phyloP scores from a whole-genome alignment of 2,329 filamentous ascomycete species.

The Alternaria alternata region DNA sequence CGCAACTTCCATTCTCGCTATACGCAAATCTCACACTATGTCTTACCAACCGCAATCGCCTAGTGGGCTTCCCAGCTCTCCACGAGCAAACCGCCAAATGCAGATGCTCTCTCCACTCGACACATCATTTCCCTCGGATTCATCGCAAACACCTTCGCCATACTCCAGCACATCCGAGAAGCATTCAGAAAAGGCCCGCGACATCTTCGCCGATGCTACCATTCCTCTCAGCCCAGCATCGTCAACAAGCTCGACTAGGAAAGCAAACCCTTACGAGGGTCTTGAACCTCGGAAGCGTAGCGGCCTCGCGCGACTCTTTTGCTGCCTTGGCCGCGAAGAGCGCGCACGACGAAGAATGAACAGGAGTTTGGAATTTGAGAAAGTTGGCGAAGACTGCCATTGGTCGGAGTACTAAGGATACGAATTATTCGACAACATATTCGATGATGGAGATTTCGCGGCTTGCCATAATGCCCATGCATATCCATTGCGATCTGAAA shows the following conservation, averaged over 20 bases:
- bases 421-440: not conserved
- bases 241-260: conserved; percentile 18
- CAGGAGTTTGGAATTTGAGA: conserved; percentile 37
- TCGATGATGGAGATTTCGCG: not conserved
- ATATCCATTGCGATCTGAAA: conserved; percentile 7
- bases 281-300: conserved; percentile 41
- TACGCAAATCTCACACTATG: conserved; percentile 17
- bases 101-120: conserved; percentile 31
- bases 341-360: conserved; percentile 32
- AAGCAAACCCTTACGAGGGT: conserved; percentile 34
- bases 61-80: conserved; percentile 35
- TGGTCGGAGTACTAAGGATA: conserved; percentile 41
- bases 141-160: conserved; percentile 22
- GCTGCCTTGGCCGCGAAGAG: conserved; percentile 47
- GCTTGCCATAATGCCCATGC: not conserved
- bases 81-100: conserved; percentile 31
- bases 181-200: conserved; percentile 19
- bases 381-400: conserved; percentile 41
- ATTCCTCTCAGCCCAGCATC: conserved; percentile 45
- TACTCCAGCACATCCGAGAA: conserved; percentile 29
- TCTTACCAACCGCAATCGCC: conserved; percentile 26
- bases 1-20: not conserved
- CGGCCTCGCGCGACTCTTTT: conserved; percentile 42
- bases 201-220: conserved; percentile 47
- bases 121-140: conserved; percentile 25